These are phyloP conservation scores for Neurospora crassa DNA, from an alignment of 2,329 filamentous ascomycete species.

Conservation along the genomic window DNA sequence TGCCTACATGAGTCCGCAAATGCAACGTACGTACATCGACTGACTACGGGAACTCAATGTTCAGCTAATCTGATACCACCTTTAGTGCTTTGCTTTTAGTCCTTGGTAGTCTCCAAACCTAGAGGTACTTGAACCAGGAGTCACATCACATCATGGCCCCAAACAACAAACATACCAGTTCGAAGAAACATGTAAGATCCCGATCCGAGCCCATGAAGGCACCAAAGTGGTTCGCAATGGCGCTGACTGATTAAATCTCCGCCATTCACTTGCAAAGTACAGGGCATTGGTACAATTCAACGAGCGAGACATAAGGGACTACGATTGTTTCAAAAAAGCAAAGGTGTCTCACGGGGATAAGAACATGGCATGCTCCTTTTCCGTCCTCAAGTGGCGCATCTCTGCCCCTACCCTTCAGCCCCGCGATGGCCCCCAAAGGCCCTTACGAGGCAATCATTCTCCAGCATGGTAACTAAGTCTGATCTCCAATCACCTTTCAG, in stretches of 20 bases:
- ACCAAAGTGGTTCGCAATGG: background rate
- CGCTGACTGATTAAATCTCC: background rate
- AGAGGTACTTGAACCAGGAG: background rate
- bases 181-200: background rate
- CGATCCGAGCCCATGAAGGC: background rate
- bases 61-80: background rate
- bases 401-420: background rate
- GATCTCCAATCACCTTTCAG: background rate
- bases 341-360: background rate
- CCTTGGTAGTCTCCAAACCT: background rate
- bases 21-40: background rate
- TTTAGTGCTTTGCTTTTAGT: background rate
- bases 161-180: background rate
- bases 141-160: background rate
- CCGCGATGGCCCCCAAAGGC: background rate
- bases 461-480: background rate
- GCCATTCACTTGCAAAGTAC: background rate
- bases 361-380: background rate
- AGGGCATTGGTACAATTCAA: background rate
- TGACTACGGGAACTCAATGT: background rate
- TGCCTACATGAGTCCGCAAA: background rate
- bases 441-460: background rate
- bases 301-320: background rate
- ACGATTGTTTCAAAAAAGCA: background rate
- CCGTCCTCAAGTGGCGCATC: background rate